Percentiles rank a stretch among this genome's conserved stretches.
These are phyloP conservation scores for Wilcoxina mikolae DNA, from an alignment of 495 filamentous ascomycete genomes.

Conservation along the genomic window DNA sequence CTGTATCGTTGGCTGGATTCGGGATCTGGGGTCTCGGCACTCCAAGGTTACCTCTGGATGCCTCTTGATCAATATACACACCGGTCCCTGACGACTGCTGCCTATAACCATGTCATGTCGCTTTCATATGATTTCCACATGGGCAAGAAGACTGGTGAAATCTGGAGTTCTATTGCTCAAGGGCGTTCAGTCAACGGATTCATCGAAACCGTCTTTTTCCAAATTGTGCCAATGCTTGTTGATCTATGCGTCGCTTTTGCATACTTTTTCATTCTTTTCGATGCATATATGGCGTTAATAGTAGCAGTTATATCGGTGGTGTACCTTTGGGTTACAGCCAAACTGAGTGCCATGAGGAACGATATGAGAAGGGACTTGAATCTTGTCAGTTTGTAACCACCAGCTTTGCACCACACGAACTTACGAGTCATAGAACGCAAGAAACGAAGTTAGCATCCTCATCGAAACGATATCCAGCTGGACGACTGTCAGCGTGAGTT, in stretches of 20 bases:
- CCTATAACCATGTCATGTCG: constrained; percentile 62
- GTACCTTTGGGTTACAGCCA: constrained; percentile 49
- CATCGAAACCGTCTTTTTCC: constrained; percentile 52
- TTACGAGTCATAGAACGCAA: constrained; percentile 33
- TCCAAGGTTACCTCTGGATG: constrained; percentile 48
- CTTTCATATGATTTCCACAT: constrained; percentile 70
- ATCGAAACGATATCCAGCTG: constrained; percentile 53
- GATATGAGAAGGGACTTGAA: constrained; percentile 32
- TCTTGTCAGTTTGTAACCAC: constrained; percentile 21
- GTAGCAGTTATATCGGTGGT: constrained; percentile 45
- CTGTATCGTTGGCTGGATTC: constrained; percentile 41
- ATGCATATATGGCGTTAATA: constrained; percentile 58
- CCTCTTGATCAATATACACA: constrained; percentile 52
- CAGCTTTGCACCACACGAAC: too few species aligned
- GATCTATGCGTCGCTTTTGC: constrained; percentile 54
- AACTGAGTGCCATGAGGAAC: constrained; percentile 34
- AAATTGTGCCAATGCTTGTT: constrained; percentile 52
- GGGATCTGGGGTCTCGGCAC: constrained; percentile 40
- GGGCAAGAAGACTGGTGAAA: constrained; percentile 54
- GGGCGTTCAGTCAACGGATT: constrained; percentile 49
- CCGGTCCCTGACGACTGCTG: constrained; percentile 44
- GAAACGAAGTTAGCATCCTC: constrained; percentile 45
- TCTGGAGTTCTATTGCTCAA: constrained; percentile 51
- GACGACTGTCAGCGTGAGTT: constrained; percentile 44
- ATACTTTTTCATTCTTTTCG: constrained; percentile 56